These are phyloP conservation scores for Pontederia paniculata DNA, from an alignment of 176 grass and related monocot species.

Conservation along the genomic window DNA sequence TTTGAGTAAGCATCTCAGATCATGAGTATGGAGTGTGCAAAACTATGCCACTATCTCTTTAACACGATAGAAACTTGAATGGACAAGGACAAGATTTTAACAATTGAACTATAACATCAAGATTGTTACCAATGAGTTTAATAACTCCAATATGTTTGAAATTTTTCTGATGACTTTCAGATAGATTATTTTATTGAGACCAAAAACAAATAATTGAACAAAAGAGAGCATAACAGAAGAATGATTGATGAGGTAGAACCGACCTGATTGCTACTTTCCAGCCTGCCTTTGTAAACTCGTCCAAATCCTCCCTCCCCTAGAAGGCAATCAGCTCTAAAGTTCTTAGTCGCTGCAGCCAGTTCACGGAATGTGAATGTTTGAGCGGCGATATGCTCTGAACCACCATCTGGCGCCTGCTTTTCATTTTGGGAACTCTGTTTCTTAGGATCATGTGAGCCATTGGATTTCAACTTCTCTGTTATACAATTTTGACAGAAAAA, in stretches of 20 bases:
- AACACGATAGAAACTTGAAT: too few species aligned
- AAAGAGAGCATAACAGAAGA: not conserved
- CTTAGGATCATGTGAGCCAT: not conserved
- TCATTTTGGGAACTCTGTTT: not conserved
- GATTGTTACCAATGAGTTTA: too few species aligned
- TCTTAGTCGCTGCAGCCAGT: conserved; percentile 42
- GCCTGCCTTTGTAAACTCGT: conserved; percentile 56
- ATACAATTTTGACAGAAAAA: not conserved
- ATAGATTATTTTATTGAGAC: not conserved
- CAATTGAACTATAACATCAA: too few species aligned
- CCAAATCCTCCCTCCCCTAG: conserved; percentile 72
- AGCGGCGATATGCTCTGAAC: conserved; percentile 35
- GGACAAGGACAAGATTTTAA: too few species aligned
- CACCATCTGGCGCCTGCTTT: conserved; percentile 18
- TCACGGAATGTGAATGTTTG: conserved; percentile 61
- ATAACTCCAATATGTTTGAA: too few species aligned
- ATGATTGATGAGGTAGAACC: not conserved
- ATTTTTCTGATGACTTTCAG: too few species aligned
- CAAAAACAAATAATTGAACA: not conserved
- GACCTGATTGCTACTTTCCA: conserved; percentile 57
- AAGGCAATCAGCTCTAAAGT: conserved; percentile 65
- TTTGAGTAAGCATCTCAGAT: too few species aligned
- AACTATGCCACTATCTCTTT: too few species aligned
- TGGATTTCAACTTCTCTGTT: conserved; percentile 1
- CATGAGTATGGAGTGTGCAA: too few species aligned